Evolutionary conservation across 257 asterid genomes (phyloP).

Genomic region (Hygrophila difformis): DNA sequence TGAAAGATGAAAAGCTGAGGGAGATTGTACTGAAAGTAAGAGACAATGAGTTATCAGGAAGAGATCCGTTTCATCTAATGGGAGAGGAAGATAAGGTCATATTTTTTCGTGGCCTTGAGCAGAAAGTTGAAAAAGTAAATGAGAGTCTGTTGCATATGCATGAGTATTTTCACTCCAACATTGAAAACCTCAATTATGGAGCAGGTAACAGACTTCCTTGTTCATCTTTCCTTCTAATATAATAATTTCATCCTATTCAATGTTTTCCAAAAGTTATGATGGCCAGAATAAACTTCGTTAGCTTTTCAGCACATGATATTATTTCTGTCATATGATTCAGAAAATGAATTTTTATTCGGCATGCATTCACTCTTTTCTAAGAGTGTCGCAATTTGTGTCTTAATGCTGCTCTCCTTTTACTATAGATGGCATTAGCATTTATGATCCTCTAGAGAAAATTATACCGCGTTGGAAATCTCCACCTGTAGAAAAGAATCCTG

Average conservation of each 20-base stretch:
- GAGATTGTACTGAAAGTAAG: conserved; percentile 86
- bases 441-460: conserved; percentile 82
- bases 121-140: conserved; percentile 74
- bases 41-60: conserved; percentile 90
- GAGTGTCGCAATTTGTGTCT: conserved; percentile 2
- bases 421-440: conserved; percentile 83
- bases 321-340: no score
- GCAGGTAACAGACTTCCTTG: conserved; percentile 49
- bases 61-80: conserved; percentile 84
- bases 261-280: conserved; percentile 7
- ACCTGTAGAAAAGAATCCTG: conserved; percentile 61
- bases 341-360: no score
- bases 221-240: conserved; percentile 6
- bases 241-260: background rate
- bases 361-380: no score
- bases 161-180: conserved; percentile 77
- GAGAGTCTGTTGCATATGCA: conserved; percentile 61
- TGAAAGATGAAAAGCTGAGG: conserved; percentile 80
- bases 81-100: conserved; percentile 54
- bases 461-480: conserved; percentile 88
- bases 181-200: conserved; percentile 94
- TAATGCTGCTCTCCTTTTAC: conserved; percentile 16
- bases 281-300: background rate
- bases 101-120: conserved; percentile 83
- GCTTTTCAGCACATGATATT: no score